Base-by-base conservation (phyloP, 345 rosid genomes). In the Hibiscus mutabilis region DNA sequence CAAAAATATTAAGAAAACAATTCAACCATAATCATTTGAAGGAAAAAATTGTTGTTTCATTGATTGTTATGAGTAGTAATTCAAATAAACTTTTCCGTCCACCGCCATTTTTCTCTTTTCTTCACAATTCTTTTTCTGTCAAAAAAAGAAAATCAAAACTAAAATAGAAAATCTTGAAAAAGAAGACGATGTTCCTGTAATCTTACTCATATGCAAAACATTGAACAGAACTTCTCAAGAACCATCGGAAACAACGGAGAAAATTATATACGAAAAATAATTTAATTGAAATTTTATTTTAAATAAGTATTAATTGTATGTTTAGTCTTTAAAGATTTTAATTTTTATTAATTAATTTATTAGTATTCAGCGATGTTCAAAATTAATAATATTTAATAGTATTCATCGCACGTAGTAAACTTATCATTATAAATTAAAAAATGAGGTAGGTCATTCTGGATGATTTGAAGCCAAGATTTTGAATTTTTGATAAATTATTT, bases 161-260 rank as follows among this genome's bases (percentile, higher is more conserved):
- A 31, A 33, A 52, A 12, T 0, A 10, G 40, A n/a, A n/a, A 37
- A 40, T 13, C 53, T 51, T 5, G 31, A n/a, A n/a, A n/a, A n/a
- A n/a, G 5, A 13, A 46, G 72, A 0, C 58, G 51, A n/a, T 44
- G 75, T 58, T 53, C n/a, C n/a, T n/a, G n/a, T n/a, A n/a, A n/a
- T n/a, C n/a, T n/a, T n/a, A n/a, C n/a, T n/a, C n/a, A n/a, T n/a
- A n/a, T n/a, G n/a, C 59, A 86, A 82, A 73, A 89, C 81, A n/a
- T 83, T 73, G 60, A 89, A 85, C 0, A 75, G 66, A 51, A 83
- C 77, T 60, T 84, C 76, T 91, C 91, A 85, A 6, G 92, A 86
- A 59, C 74, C 68, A 64, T 83, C 84, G 63, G 74, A 67, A 72
- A 55, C n/a, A 8, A 61, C 79, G 58, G 92, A 79, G 79, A 29